Conservation (phyloP, 495 filamentous ascomycete genomes). For the Opeltia flavorubescens region DNA sequence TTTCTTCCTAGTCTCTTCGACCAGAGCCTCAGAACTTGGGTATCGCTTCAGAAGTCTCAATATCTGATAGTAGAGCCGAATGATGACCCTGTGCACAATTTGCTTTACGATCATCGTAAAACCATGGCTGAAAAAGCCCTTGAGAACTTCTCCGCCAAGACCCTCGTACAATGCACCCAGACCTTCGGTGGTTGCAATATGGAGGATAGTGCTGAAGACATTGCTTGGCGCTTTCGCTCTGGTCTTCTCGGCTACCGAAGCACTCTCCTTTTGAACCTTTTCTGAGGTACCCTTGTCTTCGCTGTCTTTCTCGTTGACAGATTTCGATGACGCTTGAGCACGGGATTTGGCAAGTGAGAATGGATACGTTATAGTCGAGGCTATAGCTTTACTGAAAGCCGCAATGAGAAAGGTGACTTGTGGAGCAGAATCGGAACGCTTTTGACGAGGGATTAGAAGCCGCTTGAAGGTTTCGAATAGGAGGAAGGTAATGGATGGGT, state of each 20-base stretch:
- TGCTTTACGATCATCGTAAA: conserved; percentile 87
- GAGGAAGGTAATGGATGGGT: conserved; percentile 78
- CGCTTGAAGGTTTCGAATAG: conserved; percentile 59
- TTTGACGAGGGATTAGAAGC: conserved; percentile 33
- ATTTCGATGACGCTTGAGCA: conserved; percentile 38
- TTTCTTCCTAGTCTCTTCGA: neutral
- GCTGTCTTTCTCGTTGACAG: conserved; percentile 1
- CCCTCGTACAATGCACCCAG: conserved; percentile 62
- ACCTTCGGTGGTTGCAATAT: conserved; percentile 55
- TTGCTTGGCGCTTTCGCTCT: conserved; percentile 23
- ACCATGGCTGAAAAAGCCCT: conserved; percentile 76
- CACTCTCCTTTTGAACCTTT: conserved; percentile 1
- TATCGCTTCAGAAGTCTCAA: conserved; percentile 22
- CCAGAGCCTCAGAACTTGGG: conserved; percentile 31
- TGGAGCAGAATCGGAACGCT: conserved; percentile 38
- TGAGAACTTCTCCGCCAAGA: conserved; percentile 59
- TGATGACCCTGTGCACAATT: conserved; percentile 56
- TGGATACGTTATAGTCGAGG: conserved; percentile 72
- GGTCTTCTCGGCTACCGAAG: conserved; percentile 9
- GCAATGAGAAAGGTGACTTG: conserved; percentile 57
- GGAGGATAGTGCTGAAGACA: conserved; percentile 46
- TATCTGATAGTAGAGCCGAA: conserved; percentile 48
- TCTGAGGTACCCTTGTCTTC: conserved; percentile 8
- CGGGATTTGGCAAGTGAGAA: conserved; percentile 71
- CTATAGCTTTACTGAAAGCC: conserved; percentile 66